Evolutionary conservation across 1,139 yeast species (phyloP), one percentile per base, ranked within the genome.

Genomic region (Waltiozyma solani): DNA sequence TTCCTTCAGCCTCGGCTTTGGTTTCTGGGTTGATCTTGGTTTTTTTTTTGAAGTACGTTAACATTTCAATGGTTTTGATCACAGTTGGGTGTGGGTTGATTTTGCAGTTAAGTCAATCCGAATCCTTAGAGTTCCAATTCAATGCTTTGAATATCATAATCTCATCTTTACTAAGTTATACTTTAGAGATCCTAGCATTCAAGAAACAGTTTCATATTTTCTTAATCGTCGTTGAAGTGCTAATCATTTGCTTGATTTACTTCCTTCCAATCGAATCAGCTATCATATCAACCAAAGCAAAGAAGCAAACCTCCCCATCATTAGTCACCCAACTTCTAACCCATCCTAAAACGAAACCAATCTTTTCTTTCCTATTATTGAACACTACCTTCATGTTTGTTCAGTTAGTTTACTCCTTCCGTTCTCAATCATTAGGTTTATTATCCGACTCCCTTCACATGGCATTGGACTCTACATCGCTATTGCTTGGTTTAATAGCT

Each of bases 371-470:
- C 53, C 62, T 93, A 37, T 59, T 91, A 43, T 68, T 93, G 43
- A 93, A 93, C 60, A 76, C 94, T 19, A 73, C 91, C 2, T 93
- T 91, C 60, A 93, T 93, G 99, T 75, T 93, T 53, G 79, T 93
- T 34, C 98, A 93, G 60, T 69, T 91, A 47, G 63, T 89, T 14
- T 93, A 93, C 56, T 89, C 97, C 1, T 82, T 93, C 60, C 69
- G 95, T 46, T 87, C 97, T 1, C 89, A 85, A 54, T 89, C 97
- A 0, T 64, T 93, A 32, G 97, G 98, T 9, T 66, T 93, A 22
- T 63, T 93, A 36, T 86, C 96, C 8, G 99, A 93, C 54, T 86
- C 96, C 4, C 68, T 91, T 38, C 99, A 91, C 59, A 91, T 91
- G 99, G 85, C 95, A 3, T 67, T 91, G 41, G 98, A 91, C 59